A percentile compares a stretch with the other conserved stretches of the same genome.
Evolutionary conservation across 1,139 yeast species (phyloP).

Genomic region (Sporopachydermia cereana): DNA sequence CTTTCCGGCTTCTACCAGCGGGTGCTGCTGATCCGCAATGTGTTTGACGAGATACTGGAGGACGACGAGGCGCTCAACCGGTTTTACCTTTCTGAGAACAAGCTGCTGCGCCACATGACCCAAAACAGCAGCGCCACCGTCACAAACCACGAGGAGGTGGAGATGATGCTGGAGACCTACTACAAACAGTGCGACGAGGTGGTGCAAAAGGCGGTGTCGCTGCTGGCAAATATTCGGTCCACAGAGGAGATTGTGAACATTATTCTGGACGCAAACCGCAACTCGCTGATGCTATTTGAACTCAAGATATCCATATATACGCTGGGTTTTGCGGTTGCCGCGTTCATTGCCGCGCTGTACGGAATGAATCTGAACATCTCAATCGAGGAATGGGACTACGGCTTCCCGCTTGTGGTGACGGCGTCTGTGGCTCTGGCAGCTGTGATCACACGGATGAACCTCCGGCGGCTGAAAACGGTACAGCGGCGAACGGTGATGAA

Average conservation of each 20-base stretch:
- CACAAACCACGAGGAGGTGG: conserved; percentile 60
- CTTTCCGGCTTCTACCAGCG: conserved; percentile 58
- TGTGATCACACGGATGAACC: conserved; percentile 22
- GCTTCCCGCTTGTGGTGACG: conserved; percentile 38
- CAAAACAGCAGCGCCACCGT: conserved; percentile 17
- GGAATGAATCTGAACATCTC: conserved; percentile 94
- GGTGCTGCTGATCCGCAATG: conserved; percentile 54
- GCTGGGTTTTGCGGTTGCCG: conserved; percentile 72
- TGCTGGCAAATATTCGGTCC: conserved; percentile 74
- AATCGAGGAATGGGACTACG: conserved; percentile 63
- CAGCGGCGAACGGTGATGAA: conserved; percentile 33
- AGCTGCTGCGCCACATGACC: conserved; percentile 10
- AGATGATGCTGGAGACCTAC: conserved; percentile 84
- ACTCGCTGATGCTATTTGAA: conserved; percentile 83
- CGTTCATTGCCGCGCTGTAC: conserved; percentile 66
- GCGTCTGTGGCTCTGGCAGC: conserved; percentile 30
- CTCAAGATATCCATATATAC: conserved; percentile 78
- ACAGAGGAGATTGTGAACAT: conserved; percentile 96
- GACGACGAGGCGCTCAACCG: conserved; percentile 84
- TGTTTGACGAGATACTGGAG: conserved; percentile 63
- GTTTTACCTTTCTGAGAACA: conserved; percentile 57
- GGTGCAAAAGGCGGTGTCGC: conserved; percentile 83
- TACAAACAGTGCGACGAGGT: conserved; percentile 94
- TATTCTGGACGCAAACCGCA: conserved; percentile 88
- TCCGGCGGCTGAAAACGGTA: conserved; percentile 28